These are phyloP conservation scores for Penicillium fimorum DNA, from an alignment of 495 filamentous ascomycete species.

Conservation along the genomic window DNA sequence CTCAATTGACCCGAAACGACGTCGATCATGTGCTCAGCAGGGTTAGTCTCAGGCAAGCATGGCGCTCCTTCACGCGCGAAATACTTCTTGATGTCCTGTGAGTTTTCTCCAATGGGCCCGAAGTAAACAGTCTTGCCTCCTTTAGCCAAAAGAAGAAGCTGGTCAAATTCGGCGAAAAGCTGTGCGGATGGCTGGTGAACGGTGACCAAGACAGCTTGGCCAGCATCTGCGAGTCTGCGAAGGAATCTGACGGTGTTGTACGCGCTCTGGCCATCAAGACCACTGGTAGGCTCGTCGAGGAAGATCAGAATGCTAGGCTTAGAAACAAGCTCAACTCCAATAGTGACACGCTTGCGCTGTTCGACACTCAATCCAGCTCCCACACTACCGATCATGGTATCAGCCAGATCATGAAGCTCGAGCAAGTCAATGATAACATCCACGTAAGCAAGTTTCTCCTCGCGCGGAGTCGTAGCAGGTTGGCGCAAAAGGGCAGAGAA, in stretches of 20 bases:
- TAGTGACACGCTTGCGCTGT: constrained; percentile 63
- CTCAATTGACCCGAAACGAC: constrained; percentile 55
- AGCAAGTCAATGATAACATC: constrained; percentile 57
- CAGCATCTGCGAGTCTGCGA: constrained; percentile 60
- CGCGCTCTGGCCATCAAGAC: constrained; percentile 61
- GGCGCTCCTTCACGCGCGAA: constrained; percentile 72
- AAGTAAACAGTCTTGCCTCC: constrained; percentile 73
- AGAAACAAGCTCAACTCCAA: constrained; percentile 65
- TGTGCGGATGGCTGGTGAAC: constrained; percentile 74
- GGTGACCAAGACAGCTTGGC: constrained; percentile 69
- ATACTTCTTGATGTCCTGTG: constrained; percentile 58
- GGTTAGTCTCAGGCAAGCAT: constrained; percentile 71
- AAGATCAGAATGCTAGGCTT: constrained; percentile 70
- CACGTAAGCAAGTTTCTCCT: constrained; percentile 60
- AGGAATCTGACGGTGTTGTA: constrained; percentile 64
- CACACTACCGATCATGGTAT: constrained; percentile 52
- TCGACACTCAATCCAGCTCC: constrained; percentile 56
- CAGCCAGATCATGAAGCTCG: constrained; percentile 55
- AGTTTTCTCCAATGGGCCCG: constrained; percentile 58
- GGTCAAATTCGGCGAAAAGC: constrained; percentile 72
- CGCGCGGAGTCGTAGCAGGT: constrained; percentile 42
- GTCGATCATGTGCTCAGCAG: constrained; percentile 92
- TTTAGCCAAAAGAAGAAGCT: constrained; percentile 61
- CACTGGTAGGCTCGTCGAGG: constrained; percentile 74
- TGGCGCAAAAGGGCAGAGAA: constrained; percentile 61